A percentile compares a stretch with the other conserved stretches of the same genome.
These are phyloP conservation scores for Apium graveolens DNA, from an alignment of 129 eudicot species.

Conservation along the genomic window DNA sequence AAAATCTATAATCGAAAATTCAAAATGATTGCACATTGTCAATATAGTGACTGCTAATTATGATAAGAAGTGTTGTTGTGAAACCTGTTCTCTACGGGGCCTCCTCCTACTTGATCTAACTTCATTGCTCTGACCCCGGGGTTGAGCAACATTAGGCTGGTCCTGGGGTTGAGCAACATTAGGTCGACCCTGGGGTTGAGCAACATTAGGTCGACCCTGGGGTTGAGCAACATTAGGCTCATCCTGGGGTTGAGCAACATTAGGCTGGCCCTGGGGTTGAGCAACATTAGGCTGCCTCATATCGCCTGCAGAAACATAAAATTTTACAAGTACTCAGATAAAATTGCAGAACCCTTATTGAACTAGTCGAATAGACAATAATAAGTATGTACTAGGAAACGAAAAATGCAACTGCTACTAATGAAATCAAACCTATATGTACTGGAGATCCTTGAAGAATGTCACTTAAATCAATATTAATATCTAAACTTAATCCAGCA, in stretches of 20 bases:
- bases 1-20: not conserved
- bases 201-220: not conserved
- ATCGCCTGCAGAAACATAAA: slow-evolving; percentile 19
- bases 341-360: not conserved
- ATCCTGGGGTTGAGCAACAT: not conserved
- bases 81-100: slow-evolving; percentile 32
- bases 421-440: slow-evolving; percentile 26
- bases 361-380: not conserved
- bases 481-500: slow-evolving; percentile 38
- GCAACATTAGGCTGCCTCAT: slow-evolving; percentile 5
- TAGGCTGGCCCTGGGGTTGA: not conserved
- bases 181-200: not conserved
- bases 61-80: not conserved
- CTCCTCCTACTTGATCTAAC: slow-evolving; percentile 15
- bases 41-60: not conserved
- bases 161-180: not conserved
- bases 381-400: not conserved
- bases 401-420: not conserved
- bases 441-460: slow-evolving; percentile 16
- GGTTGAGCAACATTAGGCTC: not conserved
- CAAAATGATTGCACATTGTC: not conserved
- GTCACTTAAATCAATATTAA: slow-evolving; percentile 11
- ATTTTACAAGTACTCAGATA: too few relatives aligned
- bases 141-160: not conserved
- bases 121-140: slow-evolving; percentile 15